Evolutionary conservation across 2,329 filamentous ascomycete genomes (phyloP), one percentile per base, ranked within the genome.

Genomic region (Calonectria multiphialidica): DNA sequence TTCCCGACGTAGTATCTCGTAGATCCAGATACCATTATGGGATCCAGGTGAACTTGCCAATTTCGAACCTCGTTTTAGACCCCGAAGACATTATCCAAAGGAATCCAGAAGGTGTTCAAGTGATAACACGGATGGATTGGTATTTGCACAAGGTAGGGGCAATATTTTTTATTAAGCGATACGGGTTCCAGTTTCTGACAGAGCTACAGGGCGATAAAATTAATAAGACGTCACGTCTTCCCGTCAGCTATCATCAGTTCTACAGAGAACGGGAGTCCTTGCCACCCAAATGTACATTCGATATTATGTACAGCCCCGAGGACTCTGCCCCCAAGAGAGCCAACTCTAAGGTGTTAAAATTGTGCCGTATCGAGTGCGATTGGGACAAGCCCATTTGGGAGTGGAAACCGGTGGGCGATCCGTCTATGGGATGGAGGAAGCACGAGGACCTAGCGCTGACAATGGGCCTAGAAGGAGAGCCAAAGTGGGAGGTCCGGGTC

Each of bases 281-380:
- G 4, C 63, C 68, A 10, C 28, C 30, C 1, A 71, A 63, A 37
- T 67, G 62, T 16, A 21, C 30, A 5, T 67, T 71, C 10, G 47
- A 35, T 3, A 66, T 71, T 10, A 33, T 25, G 42, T 63, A 66
- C 42, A 71, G 53, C 23, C 25, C 42, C 13, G 45, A 35, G 2
- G 63, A 66, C 44, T 18, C 21, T 5, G 30, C 68, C 4, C 68
- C 68, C 16, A 71, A 66, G 44, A 37, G 68, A 15, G 6, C n/a
- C 10, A 42, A 47, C 35, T 4, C 42, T 3, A 35, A 30, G 2
- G 68, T 71, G n/a, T 30, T n/a, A 2, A 37, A 62, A 9, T 28
- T 66, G 5, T 71, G 62, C 63, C 53, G 44, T 3, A 63, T 71
- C 18, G 68, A 71, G 25, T 63, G 68, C 47, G 63, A 66, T n/a